These are phyloP conservation scores for Phytophthora pisi DNA, from an alignment of 352 stramenopile genomes.

Conservation along the genomic window DNA sequence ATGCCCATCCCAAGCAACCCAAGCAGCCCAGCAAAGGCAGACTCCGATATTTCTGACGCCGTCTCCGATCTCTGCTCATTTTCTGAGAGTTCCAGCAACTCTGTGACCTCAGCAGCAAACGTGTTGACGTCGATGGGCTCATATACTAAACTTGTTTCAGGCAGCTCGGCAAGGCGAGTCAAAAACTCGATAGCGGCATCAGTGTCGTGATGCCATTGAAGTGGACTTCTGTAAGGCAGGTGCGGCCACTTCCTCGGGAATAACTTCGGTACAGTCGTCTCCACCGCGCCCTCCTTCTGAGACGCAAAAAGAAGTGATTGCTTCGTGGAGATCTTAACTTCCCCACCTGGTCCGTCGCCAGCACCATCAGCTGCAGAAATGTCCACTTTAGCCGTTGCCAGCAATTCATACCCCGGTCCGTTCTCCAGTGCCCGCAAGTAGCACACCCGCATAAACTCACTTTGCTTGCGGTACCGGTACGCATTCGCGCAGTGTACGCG, in stretches of 20 bases:
- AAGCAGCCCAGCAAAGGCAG: constrained; percentile 37
- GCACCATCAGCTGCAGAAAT: background rate
- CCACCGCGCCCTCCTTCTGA: constrained; percentile 48
- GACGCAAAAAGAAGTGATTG: constrained; percentile 25
- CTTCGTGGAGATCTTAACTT: constrained; percentile 4
- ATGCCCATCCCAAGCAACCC: constrained; percentile 59
- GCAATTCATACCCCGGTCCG: constrained; percentile 36
- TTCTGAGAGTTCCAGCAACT: constrained; percentile 10
- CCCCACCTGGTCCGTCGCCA: background rate
- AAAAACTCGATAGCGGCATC: constrained; percentile 54
- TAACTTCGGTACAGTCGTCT: constrained; percentile 50
- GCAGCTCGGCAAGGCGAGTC: constrained; percentile 51
- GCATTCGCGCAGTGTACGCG: constrained; percentile 49
- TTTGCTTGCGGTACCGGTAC: constrained; percentile 64
- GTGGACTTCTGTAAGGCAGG: constrained; percentile 57
- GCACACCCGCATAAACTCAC: constrained; percentile 70
- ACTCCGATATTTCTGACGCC: constrained; percentile 21
- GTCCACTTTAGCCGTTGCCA: constrained; percentile 21
- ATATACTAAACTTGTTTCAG: constrained; percentile 66
- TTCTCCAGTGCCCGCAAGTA: constrained; percentile 57
- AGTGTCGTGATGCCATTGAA: constrained; percentile 52
- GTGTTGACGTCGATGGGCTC: constrained; percentile 58
- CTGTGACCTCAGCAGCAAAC: constrained; percentile 45
- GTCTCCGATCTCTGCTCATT: background rate
- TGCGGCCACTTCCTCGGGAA: constrained; percentile 75